Base-by-base conservation (phyloP, 129 eudicot genomes). In the Helianthus tuberosus region DNA sequence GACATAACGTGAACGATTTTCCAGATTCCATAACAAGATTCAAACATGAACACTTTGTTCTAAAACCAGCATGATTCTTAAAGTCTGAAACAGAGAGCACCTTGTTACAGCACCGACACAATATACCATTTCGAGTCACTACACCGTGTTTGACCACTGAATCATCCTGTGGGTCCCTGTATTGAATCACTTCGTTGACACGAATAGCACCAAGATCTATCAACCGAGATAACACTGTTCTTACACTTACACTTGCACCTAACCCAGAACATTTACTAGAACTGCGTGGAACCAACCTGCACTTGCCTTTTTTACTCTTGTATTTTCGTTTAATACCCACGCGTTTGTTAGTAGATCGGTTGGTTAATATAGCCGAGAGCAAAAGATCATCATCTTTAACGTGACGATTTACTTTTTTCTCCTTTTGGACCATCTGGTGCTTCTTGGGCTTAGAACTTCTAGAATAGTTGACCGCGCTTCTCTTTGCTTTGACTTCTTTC, bases 21-120 rank as follows among this genome's bases (percentile, higher is more conserved):
- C 97, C 97, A 54, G 93, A 90, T 69, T 86, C 93, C 91, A 91
- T 79, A 75, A 86, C 85, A 73, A 94, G 96, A 82, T 94, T 87
- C 70, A 79, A 80, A 74, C 94, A 83, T 14, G 91, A 88, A 59
- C 86, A 81, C 20, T 77, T 82, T 68, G 64, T 66, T 73, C 63
- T 81, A 75, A 79, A 86, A 87, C 87, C 94, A 73, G 93, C 88
- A 86, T 94, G 99, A 27, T 63, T 85, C 80, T 85, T 88, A 79
- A 94, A 94, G 79, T 84, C 82, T 0, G 97, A 83, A 59, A 91
- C 71, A 69, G 94, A 83, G 64, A 90, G 81, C 78, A 88, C 81
- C 79, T 80, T 75, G 54, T 76, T 72, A 78, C 99, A 94, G 57
- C 99, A 94, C 66, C 65, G 73, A 80, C 99, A 94, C 46, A 86